Evolutionary conservation across 108 stramenopile genomes (phyloP), one percentile per base, ranked within the genome.

Genomic region (Seminavis robusta): DNA sequence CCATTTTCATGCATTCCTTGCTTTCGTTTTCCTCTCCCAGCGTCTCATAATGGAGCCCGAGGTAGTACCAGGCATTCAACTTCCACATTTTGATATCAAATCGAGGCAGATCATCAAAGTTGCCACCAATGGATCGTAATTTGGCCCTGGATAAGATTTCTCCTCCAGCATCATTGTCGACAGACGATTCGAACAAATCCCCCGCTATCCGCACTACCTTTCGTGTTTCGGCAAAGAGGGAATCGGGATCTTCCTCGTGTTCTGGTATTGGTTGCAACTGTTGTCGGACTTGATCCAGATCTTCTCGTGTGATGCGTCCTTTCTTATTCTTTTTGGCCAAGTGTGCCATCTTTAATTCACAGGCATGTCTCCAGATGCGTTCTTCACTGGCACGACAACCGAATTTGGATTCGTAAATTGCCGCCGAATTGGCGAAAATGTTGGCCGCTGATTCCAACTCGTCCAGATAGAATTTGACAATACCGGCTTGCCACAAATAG

Each of bases 351-450:
- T 77, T 86, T 44, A 87, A 42, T 57, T 80, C 67, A 56, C 75
- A 76, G 8, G 89, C 89, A 56, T 87, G 65, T 48, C 86, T 66
- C 89, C 89, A 91, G 53, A 91, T 91, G 47, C 89, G 63, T 59
- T 91, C 90, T 58, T 91, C 90, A 27, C 70, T 83, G 6, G 86
- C 90, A 0, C 77, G 76, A 33, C 63, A 49, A 25, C 77, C 71
- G 56, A 91, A 91, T 47, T 61, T 73, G 0, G 53, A 45, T 56
- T 91, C 90, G 43, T 76, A 91, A 16, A 48, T 27, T 8, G 41
- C 17, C 0, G 90, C 86, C 71, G 64, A 77, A 36, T 52, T 40
- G 1, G 79, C 79, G 57, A 87, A 88, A 30, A 78, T 74, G 39
- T 59, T 52, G 0, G 77, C 71, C 6, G 86, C 90, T 7, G 43